phyloP scores from a whole-genome alignment of 2,329 filamentous ascomycete genomes.

The Karstenula rhodostoma region DNA sequence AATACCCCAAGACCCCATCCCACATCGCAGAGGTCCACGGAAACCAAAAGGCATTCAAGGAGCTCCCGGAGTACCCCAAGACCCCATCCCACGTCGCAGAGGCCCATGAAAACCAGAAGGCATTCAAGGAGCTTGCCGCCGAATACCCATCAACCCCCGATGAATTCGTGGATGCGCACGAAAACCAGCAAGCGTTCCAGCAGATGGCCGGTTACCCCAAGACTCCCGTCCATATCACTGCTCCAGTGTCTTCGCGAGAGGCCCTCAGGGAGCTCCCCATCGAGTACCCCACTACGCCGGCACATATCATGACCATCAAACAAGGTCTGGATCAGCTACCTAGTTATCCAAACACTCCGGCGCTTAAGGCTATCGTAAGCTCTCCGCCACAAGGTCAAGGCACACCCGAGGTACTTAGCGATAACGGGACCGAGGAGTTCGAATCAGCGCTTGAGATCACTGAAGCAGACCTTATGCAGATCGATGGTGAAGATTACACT shows the following conservation, averaged over 20 bases:
- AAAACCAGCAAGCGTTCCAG: slow-evolving; percentile 26
- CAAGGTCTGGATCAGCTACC: slow-evolving; percentile 28
- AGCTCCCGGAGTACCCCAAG: background rate
- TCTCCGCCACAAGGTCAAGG: background rate
- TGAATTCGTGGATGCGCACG: slow-evolving; percentile 25
- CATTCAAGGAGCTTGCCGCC: slow-evolving; percentile 11
- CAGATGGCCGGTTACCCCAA: slow-evolving; percentile 31
- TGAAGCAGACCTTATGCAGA: background rate
- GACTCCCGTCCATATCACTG: slow-evolving; percentile 35
- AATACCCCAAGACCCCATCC: background rate
- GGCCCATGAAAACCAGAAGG: background rate
- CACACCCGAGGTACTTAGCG: background rate
- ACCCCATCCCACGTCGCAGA: background rate
- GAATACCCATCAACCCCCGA: slow-evolving; percentile 32
- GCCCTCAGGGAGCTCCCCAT: slow-evolving; percentile 28
- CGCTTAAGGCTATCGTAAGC: slow-evolving; percentile 14
- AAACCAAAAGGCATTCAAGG: background rate
- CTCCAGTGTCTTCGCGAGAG: slow-evolving; percentile 24
- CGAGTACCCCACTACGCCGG: slow-evolving; percentile 30
- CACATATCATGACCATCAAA: slow-evolving; percentile 28
- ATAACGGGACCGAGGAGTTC: slow-evolving; percentile 1
- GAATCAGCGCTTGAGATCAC: background rate
- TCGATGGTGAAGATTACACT: background rate
- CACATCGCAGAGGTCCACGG: slow-evolving; percentile 10
- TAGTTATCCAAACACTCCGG: slow-evolving; percentile 29